These are phyloP conservation scores for Elaeis oleifera DNA, from an alignment of 202 grass and related monocot species.

Conservation along the genomic window DNA sequence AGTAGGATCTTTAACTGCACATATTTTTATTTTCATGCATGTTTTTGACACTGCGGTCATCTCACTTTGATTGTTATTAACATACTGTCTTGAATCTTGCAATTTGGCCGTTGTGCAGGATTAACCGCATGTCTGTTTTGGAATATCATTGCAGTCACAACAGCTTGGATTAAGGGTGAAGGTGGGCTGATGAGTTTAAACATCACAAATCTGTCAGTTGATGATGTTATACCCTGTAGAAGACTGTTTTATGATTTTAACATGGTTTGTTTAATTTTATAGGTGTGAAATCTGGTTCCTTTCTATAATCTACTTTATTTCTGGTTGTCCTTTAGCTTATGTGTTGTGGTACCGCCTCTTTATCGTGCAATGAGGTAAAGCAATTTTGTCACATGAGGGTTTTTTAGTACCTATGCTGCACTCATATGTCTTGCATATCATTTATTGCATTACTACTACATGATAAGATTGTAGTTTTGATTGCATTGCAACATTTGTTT, in stretches of 20 bases:
- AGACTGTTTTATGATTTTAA: constrained; percentile 5
- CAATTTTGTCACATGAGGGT: no score
- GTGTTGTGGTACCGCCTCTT: constrained; percentile 75
- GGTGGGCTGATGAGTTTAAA: constrained; percentile 26
- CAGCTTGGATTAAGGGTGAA: constrained; percentile 82
- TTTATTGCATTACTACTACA: no score
- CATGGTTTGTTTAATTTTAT: neutral
- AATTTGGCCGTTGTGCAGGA: constrained; percentile 21
- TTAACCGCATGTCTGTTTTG: constrained; percentile 59
- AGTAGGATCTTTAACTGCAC: no score
- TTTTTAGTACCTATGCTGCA: no score
- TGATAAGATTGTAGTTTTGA: no score
- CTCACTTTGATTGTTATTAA: no score
- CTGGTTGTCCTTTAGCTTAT: constrained; percentile 68
- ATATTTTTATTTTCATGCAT: no score
- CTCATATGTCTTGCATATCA: no score
- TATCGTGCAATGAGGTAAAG: constrained; percentile 82
- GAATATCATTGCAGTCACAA: constrained; percentile 72
- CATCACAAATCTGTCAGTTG: neutral
- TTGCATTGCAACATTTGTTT: constrained; percentile 3
- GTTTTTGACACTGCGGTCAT: no score
- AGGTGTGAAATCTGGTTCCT: constrained; percentile 86
- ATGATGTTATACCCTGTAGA: neutral
- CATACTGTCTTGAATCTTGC: no score
- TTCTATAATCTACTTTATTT: constrained; percentile 65